Base-by-base conservation (phyloP, 2,329 filamentous ascomycete species). In the Claviceps pazoutovae region DNA sequence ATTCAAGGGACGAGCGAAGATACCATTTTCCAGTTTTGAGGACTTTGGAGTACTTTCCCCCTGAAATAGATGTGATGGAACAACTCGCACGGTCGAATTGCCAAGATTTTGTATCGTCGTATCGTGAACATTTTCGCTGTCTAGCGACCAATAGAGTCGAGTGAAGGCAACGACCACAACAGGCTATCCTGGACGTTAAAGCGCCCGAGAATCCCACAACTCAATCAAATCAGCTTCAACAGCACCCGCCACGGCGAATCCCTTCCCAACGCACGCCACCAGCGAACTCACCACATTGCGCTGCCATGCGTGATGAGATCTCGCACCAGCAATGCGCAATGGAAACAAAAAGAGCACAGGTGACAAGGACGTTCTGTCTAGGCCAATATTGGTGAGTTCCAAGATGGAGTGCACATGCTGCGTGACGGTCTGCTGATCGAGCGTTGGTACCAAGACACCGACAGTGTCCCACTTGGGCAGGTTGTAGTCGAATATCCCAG, bases 401-500 rank as follows among this genome's bases (percentile, higher is more conserved):
- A 67, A 51, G n/a, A 69, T 67, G 11, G 41, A n/a, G 34, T n/a
- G 2, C 1, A 52, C 2, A 21, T 52, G 38, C 14, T 37, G 45
- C 19, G 7, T n/a, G 21, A 52, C 16, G 14, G 30, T 26, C 13
- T 14, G 7, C 26, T 34, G 38, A 30, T 48, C 39, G 19, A 52
- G 46, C 14, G 34, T 38, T n/a, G 50, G 39, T 14, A 49, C 46
- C 7, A 7, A 11, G 19, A 38, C 36, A 21, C 46, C 36, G 2
- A 26, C 8, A 8, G 13, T 41, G 8, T 59, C 53, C 66, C 66
- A 68, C 17, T 61, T 56, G 7, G 47, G 21, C 2, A 64, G 58
- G 9, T 67, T 64, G 14, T 68, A 68, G 53, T 68, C 66, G 36
- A 66, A 68, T 2, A 64, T 58, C 0, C 66, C 66, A 0, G 67